Conservation (phyloP, 192 early-diverging fungal species). For the Backusella circina region DNA sequence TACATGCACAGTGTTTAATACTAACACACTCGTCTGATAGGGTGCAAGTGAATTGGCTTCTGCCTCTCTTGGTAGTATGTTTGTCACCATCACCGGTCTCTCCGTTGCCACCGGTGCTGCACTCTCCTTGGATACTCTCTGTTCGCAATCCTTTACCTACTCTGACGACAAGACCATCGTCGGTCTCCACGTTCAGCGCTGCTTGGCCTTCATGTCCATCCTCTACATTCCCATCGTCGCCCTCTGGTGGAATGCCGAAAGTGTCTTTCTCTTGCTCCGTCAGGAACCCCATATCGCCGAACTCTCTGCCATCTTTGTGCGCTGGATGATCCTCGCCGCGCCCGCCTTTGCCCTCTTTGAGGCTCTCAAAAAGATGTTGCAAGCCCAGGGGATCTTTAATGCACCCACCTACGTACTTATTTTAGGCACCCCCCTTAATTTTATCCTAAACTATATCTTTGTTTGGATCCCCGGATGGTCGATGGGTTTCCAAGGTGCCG, state of each 20-base stretch:
- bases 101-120: slow-evolving; percentile 64
- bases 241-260: slow-evolving; percentile 66
- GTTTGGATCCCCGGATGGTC: slow-evolving; percentile 49
- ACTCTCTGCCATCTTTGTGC: slow-evolving; percentile 61
- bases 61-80: slow-evolving; percentile 68
- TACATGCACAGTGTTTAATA: too few species aligned
- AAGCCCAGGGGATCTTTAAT: slow-evolving; percentile 73
- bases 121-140: slow-evolving; percentile 72
- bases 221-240: slow-evolving; percentile 65
- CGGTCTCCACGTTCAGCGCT: slow-evolving; percentile 75
- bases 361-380: slow-evolving; percentile 80
- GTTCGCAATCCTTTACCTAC: slow-evolving; percentile 68
- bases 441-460: slow-evolving; percentile 61
- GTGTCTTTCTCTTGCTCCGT: slow-evolving; percentile 62
- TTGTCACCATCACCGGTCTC: slow-evolving; percentile 62
- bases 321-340: slow-evolving; percentile 63
- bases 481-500: slow-evolving; percentile 68
- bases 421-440: slow-evolving; percentile 59
- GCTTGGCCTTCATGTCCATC: slow-evolving; percentile 68
- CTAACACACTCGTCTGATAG: too few species aligned
- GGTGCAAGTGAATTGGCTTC: slow-evolving; percentile 63
- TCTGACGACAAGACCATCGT: slow-evolving; percentile 56
- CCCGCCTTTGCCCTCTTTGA: slow-evolving; percentile 79
- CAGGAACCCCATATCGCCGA: slow-evolving; percentile 70
- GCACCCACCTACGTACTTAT: slow-evolving; percentile 67